These are phyloP conservation scores for Suillus luteus DNA, from an alignment of 768 basidiomycete species.

Conservation along the genomic window DNA sequence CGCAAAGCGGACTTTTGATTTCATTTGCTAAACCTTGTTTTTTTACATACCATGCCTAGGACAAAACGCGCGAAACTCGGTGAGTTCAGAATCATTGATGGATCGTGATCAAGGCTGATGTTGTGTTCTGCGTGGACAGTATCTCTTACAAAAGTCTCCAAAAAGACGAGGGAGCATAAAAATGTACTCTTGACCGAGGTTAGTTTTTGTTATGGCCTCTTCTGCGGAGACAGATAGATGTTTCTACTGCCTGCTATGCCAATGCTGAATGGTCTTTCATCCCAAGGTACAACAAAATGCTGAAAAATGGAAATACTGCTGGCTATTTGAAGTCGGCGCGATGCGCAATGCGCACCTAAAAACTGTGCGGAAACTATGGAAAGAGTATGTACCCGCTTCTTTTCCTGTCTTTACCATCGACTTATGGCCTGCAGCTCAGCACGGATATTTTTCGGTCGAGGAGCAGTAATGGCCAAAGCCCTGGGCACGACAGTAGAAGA, in stretches of 20 bases:
- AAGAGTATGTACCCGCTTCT: slow-evolving; percentile 60
- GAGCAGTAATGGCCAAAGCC: slow-evolving; percentile 94
- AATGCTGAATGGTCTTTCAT: slow-evolving; percentile 13
- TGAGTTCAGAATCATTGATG: slow-evolving; percentile 40
- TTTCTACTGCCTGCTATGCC: neutral
- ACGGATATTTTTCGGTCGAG: slow-evolving; percentile 86
- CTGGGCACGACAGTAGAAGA: slow-evolving; percentile 85
- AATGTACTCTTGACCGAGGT: slow-evolving; percentile 79
- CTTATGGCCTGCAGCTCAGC: slow-evolving; percentile 58
- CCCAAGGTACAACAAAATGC: slow-evolving; percentile 74
- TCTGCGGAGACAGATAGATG: neutral
- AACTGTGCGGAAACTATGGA: slow-evolving; percentile 92
- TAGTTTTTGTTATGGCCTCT: slow-evolving; percentile 21
- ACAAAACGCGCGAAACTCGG: slow-evolving; percentile 90
- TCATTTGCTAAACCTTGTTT: slow-evolving; percentile 17
- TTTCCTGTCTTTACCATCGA: neutral
- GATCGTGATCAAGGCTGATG: slow-evolving; percentile 13
- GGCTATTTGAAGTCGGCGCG: slow-evolving; percentile 92
- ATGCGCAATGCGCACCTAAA: slow-evolving; percentile 96
- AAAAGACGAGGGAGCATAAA: slow-evolving; percentile 94
- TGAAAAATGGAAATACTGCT: slow-evolving; percentile 94
- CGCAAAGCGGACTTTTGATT: slow-evolving; percentile 51
- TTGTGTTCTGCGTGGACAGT: slow-evolving; percentile 48
- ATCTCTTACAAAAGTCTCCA: slow-evolving; percentile 90
- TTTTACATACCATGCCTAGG: slow-evolving; percentile 63